Percentiles rank a stretch among this genome's conserved stretches.
Evolutionary conservation across 148 eudicot genomes (phyloP).

Genomic region (Rhododendron williamsianum): DNA sequence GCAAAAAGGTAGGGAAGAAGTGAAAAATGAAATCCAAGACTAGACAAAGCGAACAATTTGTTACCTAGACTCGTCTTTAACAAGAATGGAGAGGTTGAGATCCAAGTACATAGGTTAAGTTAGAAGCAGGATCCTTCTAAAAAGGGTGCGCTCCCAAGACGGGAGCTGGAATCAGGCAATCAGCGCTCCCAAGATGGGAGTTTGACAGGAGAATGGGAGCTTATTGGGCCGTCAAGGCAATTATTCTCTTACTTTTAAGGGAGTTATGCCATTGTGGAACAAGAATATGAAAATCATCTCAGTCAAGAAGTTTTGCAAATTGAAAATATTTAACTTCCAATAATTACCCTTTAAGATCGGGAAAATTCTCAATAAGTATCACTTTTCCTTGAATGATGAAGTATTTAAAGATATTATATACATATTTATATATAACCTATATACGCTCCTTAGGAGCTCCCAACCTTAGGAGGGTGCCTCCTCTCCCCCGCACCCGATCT

Average conservation of each 20-base stretch:
- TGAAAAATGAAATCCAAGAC: background rate
- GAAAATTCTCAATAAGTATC: no score
- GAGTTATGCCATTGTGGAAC: background rate
- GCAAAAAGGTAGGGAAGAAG: background rate
- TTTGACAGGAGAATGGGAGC: background rate
- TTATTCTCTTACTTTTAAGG: background rate
- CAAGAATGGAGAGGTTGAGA: background rate
- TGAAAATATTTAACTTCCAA: background rate
- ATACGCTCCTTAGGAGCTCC: no score
- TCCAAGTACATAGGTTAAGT: background rate
- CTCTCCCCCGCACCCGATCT: no score
- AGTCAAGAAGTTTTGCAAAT: background rate
- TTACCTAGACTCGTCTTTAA: background rate
- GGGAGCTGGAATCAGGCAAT: no score
- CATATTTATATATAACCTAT: no score
- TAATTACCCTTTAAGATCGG: background rate
- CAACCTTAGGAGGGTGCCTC: no score
- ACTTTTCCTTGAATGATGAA: no score
- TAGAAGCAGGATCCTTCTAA: background rate
- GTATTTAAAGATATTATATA: no score
- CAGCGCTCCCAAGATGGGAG: no score
- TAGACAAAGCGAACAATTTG: background rate
- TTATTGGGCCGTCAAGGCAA: no score
- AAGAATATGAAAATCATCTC: background rate
- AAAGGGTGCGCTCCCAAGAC: background rate